A percentile compares a stretch with the other conserved stretches of the same genome.
phyloP scores from a whole-genome alignment of 2,329 filamentous ascomycete species.

The Lachnellula willkommii region DNA sequence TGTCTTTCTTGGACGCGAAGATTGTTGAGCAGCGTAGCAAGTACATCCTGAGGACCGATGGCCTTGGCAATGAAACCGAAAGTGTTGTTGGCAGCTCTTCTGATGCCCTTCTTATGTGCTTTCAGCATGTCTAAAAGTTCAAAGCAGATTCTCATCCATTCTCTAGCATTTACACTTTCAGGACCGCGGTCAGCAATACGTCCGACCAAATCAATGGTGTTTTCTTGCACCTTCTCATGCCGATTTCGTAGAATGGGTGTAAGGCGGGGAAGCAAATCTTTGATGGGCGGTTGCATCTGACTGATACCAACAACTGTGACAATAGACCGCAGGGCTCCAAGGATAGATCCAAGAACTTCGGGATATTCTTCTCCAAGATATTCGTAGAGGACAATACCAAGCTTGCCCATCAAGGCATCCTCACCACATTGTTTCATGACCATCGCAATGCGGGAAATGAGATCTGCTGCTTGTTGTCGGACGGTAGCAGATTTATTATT shows the following conservation, averaged over 20 bases:
- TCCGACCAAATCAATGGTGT: conserved; percentile 95
- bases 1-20: conserved; percentile 95
- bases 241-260: conserved; percentile 98
- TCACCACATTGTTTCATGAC: conserved; percentile 99
- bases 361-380: conserved; percentile 98
- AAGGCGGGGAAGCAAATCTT: conserved; percentile 86
- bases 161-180: conserved; percentile 91
- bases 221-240: conserved; percentile 98
- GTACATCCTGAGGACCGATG: conserved; percentile 93
- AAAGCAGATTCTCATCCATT: conserved; percentile 99
- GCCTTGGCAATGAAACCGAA: conserved; percentile 99
- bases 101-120: conserved; percentile 98
- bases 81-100: conserved; percentile 96
- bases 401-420: conserved; percentile 90
- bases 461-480: conserved; percentile 90
- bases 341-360: conserved; percentile 92
- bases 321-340: conserved; percentile 90
- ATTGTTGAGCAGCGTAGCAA: conserved; percentile 94
- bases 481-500: conserved; percentile 99
- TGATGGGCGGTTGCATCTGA: conserved; percentile 97
- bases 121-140: conserved; percentile 99
- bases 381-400: conserved; percentile 92
- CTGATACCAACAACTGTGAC: conserved; percentile 97
- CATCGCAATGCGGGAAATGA: conserved; percentile 95
- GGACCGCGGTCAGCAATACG: conserved; percentile 96